Base-by-base conservation (phyloP, 1,139 yeast genomes). In the Kodamaea alishanica region DNA sequence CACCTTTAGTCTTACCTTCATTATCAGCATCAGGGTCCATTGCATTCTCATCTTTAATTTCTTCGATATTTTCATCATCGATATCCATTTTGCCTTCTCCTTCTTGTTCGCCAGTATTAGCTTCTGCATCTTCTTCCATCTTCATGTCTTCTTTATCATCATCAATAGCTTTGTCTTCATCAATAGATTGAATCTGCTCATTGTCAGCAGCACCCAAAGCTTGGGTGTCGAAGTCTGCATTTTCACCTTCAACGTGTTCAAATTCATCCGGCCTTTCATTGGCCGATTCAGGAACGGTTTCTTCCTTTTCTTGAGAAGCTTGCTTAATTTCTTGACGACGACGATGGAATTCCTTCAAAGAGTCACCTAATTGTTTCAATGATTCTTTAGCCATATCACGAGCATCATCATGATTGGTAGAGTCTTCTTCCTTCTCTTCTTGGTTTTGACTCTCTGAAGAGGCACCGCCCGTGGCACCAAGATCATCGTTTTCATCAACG, bases 161-260 rank as follows among this genome's bases (percentile, higher is more conserved):
- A 41, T 89, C 96, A 50, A 90, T 86, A 0, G 95, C 96, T 77
- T 77, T 83, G 10, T 81, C 83, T 36, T 90, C 96, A 55, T 90
- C 84, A 42, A 89, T 75, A 0, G 80, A 62, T 55, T 87, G 94
- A 29, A 78, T 69, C 54, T 87, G 89, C 36, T 89, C 96, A 51
- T 81, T 77, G 41, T 81, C 78, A 6, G 96, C 96, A 33, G 94
- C 81, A 22, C 97, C 98, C 41, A 92, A 65, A 0, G 97, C 98
- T 61, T 94, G 97, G 0, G 96, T 85, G 41, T 86, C 92, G 37
- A 58, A 60, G 32, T 83, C 80, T 6, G 88, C 76, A 48, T 81
- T 81, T 34, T 84, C 89, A 32, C 95, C 96, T 34, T 87, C 92
- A 40, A 88, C 75, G 57, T 92, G 97, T 59, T 90, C 95, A 60